Evolutionary conservation across 2,329 filamentous ascomycete species (phyloP), one percentile per base, ranked within the genome.

Genomic region (Trichoderma harzianum): DNA sequence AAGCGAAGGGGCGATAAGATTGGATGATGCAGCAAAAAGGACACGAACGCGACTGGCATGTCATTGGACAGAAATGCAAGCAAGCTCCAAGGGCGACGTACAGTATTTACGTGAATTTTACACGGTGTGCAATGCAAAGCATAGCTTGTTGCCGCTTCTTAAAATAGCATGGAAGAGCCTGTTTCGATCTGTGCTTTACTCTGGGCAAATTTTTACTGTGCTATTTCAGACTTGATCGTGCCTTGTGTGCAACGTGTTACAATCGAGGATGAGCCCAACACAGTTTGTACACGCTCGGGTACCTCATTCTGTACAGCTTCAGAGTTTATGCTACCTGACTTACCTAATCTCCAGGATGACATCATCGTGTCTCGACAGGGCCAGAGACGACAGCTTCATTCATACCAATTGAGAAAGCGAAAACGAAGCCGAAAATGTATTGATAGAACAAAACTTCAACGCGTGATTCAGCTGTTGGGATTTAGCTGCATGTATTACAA

Each of bases 11-110:
- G 64, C 55, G 36, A 68, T 58, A 64, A 66, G 67, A 73, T 65
- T 69, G 72, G 65, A 70, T 43, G 72, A 43, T 65, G 68, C 57
- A 51, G 60, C 36, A 72, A 76, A 76, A 72, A 76, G 74, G 75
- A 76, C 75, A 76, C 75, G 75, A 75, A 70, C 74, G 75, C 75
- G 75, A 74, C 67, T 71, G 72, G 62, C 65, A 73, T 74, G 69
- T 74, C 53, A 76, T 76, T 76, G 75, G 75, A 65, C 26, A 36
- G 55, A 34, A 32, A 26, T 26, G 32, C 43, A 67, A 66, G 47
- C 47, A 67, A 39, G 16, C 16, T 69, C 67, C 32, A 62, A 69
- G 67, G 39, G 67, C 34, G 67, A 21, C 16, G 21, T 21, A 69
- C 57, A 51, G 66, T 69, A 1, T 24, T 2, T 3, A 7, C 7